Evolutionary conservation across 2,329 filamentous ascomycete genomes (phyloP).

Genomic region (Trichoderma breve): DNA sequence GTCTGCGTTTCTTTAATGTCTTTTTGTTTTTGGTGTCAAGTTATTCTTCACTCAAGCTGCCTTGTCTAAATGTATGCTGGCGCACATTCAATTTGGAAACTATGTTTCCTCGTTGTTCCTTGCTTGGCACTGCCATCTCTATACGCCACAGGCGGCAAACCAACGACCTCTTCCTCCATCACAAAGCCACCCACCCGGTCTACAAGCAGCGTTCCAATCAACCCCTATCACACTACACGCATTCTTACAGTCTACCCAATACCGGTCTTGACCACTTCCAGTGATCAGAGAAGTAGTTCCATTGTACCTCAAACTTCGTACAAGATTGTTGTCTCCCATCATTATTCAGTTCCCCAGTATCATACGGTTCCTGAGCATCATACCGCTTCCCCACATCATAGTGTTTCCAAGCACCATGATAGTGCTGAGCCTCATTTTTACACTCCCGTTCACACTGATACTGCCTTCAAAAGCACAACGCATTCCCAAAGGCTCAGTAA

Average conservation of each 20-base stretch:
- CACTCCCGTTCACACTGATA: not conserved
- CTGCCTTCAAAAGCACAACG: not conserved
- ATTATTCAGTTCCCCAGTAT: not conserved
- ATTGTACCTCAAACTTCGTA: not conserved
- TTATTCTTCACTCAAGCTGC: not conserved
- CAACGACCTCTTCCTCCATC: not conserved
- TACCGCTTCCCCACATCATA: not conserved
- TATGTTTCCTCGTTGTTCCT: not conserved
- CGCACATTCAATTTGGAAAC: not conserved
- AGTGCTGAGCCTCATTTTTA: not conserved
- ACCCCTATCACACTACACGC: not conserved
- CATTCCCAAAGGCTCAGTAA: not conserved
- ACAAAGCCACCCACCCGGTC: not conserved
- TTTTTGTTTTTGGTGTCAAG: not conserved
- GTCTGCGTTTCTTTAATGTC: not conserved
- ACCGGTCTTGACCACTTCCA: not conserved
- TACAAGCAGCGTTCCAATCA: not conserved
- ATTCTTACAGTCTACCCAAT: not conserved
- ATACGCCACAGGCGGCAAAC: not conserved
- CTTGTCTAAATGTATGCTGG: not conserved
- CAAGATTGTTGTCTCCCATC: not conserved
- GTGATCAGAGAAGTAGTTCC: not conserved
- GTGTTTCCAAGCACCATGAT: not conserved
- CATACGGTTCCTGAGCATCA: not conserved
- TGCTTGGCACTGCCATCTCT: not conserved